Conservation (phyloP, 2,329 filamentous ascomycete genomes). For the Capronia americana region DNA sequence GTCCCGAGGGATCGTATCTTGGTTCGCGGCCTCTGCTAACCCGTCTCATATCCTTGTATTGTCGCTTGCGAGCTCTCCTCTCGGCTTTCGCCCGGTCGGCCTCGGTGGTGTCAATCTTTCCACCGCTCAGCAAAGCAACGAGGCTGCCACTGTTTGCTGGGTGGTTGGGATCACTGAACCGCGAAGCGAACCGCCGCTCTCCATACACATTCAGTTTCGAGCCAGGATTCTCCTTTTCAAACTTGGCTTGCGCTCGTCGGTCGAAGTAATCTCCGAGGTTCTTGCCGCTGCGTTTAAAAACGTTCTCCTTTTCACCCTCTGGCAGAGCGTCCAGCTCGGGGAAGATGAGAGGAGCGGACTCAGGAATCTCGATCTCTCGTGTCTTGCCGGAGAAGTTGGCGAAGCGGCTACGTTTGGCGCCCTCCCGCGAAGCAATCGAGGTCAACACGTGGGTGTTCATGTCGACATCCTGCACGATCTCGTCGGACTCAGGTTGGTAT, state of each 20-base stretch:
- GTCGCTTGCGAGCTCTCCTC: conserved; percentile 18
- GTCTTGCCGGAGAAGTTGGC: conserved; percentile 34
- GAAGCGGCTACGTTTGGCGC: conserved; percentile 15
- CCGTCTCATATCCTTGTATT: conserved; percentile 15
- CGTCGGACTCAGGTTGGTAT: conserved; percentile 52
- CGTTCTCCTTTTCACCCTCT: conserved; percentile 32
- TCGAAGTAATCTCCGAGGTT: conserved; percentile 58
- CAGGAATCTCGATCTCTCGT: conserved; percentile 49
- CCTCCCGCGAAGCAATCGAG: conserved; percentile 38
- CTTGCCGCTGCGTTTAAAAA: conserved; percentile 36
- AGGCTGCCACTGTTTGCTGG: conserved; percentile 57
- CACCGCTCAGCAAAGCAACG: conserved; percentile 55
- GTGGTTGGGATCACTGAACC: conserved; percentile 59
- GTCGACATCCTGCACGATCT: conserved; percentile 34
- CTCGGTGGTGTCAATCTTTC: conserved; percentile 36
- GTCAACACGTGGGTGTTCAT: conserved; percentile 51
- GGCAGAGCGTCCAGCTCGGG: conserved; percentile 44
- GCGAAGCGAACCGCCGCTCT: conserved; percentile 51
- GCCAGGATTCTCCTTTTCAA: conserved; percentile 48
- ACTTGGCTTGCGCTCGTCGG: conserved; percentile 54
- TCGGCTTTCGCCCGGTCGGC: conserved; percentile 7
- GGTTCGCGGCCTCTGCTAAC: conserved; percentile 23
- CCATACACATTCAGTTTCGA: conserved; percentile 45
- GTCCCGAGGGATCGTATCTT: conserved; percentile 15
- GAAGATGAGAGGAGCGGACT: conserved; percentile 57